Base-by-base conservation (phyloP, 1,284 basidiomycete genomes). In the Irpex lacteus region DNA sequence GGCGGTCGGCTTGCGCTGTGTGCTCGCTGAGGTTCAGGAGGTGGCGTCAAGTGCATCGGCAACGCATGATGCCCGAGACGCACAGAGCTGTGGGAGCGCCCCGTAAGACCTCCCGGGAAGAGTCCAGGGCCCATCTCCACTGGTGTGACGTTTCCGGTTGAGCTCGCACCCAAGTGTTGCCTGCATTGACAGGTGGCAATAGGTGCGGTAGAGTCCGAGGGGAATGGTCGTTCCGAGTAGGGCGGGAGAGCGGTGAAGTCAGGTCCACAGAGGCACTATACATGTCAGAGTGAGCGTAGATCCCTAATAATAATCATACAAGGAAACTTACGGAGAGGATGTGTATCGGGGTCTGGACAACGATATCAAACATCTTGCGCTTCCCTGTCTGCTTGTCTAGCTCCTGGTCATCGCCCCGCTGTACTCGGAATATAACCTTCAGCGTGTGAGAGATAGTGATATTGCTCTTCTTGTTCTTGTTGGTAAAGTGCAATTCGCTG, bases 291-390 rank as follows among this genome's bases (percentile, higher is more conserved):
- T 56, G 34, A 36, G 32, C 13, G 13, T 8, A 32, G 54, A 56
- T 52, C 15, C 7, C 4, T 52, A 8, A 21, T 2, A 52, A 52
- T 3, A 5, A 13, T n/a, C 19, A 18, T 21, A 5, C 1, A 3
- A 52, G 50, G 50, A 47, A 47, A 77, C 90, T 80, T 65, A 94
- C 92, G 6, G 92, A 92, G 60, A 94, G 82, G 63, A 95, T 86
- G 63, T 90, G 86, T 34, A 96, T 82, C 0, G 94, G 93, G 0
- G 87, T 86, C 71, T 94, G 92, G 63, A 98, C 89, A 59, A 96
- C 90, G 70, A 98, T 95, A 76, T 98, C 96, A 76, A 92, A 96
- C 71, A 92, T 76, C 75, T 94, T 95, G 66, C 87, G 82, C 73
- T 85, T 90, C 50, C 90, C 85, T 3, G 81, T 87, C 74, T 87